Percentiles rank a stretch among this genome's conserved stretches.
Evolutionary conservation across 2,329 filamentous ascomycete genomes (phyloP).

Genomic region (Colletotrichum lupini): DNA sequence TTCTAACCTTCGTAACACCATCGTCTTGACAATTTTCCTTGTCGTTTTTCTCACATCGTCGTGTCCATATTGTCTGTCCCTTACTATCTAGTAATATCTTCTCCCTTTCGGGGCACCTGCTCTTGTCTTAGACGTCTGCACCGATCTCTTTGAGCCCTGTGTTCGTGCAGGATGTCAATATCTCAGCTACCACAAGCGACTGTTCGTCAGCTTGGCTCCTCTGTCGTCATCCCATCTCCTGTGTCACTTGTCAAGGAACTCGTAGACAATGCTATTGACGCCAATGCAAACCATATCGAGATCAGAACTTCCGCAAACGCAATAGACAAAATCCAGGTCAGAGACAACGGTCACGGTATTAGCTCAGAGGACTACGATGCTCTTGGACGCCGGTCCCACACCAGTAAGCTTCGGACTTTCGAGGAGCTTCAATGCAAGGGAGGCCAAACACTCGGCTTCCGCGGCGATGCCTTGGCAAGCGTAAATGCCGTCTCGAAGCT

Average conservation of each 20-base stretch:
- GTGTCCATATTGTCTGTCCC: neutral
- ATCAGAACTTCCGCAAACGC: conserved; percentile 74
- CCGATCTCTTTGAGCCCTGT: neutral
- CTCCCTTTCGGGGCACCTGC: neutral
- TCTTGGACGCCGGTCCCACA: conserved; percentile 75
- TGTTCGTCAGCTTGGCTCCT: conserved; percentile 68
- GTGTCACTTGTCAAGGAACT: conserved; percentile 78
- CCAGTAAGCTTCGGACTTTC: conserved; percentile 77
- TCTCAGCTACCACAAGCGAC: conserved; percentile 58
- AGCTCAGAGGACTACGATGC: conserved; percentile 67
- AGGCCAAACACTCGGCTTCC: conserved; percentile 75
- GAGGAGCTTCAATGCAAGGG: conserved; percentile 69
- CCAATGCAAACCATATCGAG: conserved; percentile 73
- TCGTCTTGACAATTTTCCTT: neutral
- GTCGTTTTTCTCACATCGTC: neutral
- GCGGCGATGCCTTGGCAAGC: conserved; percentile 79
- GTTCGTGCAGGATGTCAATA: conserved; percentile 57
- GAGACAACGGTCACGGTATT: conserved; percentile 81
- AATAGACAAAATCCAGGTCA: conserved; percentile 75
- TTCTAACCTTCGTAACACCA: neutral
- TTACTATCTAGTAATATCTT: neutral
- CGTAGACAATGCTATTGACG: conserved; percentile 81
- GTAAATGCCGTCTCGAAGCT: conserved; percentile 70
- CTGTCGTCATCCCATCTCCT: conserved; percentile 69
- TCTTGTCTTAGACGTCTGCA: neutral